A percentile compares a stretch with the other conserved stretches of the same genome.
phyloP scores from a whole-genome alignment of 2,329 filamentous ascomycete species.

The Cladosporium sp. region DNA sequence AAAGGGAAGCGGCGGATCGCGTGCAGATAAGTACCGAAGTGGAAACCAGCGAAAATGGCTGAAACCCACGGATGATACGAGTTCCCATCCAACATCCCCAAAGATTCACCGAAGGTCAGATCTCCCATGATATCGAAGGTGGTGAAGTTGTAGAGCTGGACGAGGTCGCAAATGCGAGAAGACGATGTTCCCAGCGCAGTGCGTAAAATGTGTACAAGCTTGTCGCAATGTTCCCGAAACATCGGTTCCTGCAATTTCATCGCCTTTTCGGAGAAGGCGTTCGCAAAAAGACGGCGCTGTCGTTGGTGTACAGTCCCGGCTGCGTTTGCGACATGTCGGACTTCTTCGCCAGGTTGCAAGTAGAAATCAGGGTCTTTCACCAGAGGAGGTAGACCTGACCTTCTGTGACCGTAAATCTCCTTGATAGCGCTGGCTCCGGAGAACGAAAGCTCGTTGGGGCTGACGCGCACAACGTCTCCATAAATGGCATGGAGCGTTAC shows the following conservation, averaged over 20 bases:
- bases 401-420: neutral
- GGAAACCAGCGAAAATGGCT: slow-evolving; percentile 12
- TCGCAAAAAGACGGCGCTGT: slow-evolving; percentile 15
- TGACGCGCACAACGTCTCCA: neutral
- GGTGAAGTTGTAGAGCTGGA: slow-evolving; percentile 27
- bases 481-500: neutral
- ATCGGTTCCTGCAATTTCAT: slow-evolving; percentile 25
- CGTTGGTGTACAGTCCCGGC: no score
- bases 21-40: neutral
- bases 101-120: slow-evolving; percentile 27
- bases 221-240: no score
- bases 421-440: neutral
- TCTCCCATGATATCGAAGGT: slow-evolving; percentile 31
- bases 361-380: no score
- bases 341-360: no score
- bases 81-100: slow-evolving; percentile 27
- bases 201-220: slow-evolving; percentile 14
- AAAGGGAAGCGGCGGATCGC: slow-evolving; percentile 8
- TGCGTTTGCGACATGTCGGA: no score
- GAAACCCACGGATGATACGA: slow-evolving; percentile 27
- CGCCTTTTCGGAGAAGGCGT: slow-evolving; percentile 27
- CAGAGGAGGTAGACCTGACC: no score
- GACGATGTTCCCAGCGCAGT: slow-evolving; percentile 1
- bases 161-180: slow-evolving; percentile 18
- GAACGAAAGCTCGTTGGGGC: neutral